A percentile compares a stretch with the other conserved stretches of the same genome.
Conservation (phyloP, 305 asterid genomes). For the Plantago coronopus region DNA sequence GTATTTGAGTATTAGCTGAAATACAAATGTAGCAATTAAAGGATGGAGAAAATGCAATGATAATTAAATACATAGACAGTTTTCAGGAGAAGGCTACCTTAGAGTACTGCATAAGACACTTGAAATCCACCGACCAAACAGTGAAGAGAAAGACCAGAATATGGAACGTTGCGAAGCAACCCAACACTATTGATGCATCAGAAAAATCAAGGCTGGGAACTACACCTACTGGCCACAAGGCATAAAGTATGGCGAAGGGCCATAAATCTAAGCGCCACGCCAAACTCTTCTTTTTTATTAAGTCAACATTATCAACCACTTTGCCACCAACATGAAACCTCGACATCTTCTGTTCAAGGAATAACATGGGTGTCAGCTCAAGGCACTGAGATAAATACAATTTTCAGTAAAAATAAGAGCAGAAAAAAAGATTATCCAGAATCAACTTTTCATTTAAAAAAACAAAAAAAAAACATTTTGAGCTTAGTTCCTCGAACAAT, state of each 20-base stretch:
- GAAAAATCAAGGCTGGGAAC: slow-evolving; percentile 77
- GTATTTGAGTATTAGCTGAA: too few species aligned
- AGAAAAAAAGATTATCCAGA: too few species aligned
- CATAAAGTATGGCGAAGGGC: slow-evolving; percentile 75
- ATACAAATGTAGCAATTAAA: neutral
- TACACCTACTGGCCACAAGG: slow-evolving; percentile 62
- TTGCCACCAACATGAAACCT: slow-evolving; percentile 84
- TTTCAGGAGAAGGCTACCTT: slow-evolving; percentile 43
- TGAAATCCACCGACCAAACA: slow-evolving; percentile 87
- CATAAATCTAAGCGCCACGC: slow-evolving; percentile 84
- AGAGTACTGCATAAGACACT: slow-evolving; percentile 70
- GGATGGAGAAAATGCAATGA: neutral
- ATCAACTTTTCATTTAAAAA: too few species aligned
- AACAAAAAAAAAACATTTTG: too few species aligned
- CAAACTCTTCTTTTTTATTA: slow-evolving; percentile 71
- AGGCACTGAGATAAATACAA: neutral
- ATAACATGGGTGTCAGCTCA: too few species aligned
- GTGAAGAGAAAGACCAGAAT: slow-evolving; percentile 79
- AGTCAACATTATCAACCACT: slow-evolving; percentile 89
- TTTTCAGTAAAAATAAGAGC: too few species aligned
- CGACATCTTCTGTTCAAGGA: slow-evolving; percentile 38
- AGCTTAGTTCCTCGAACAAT: too few species aligned
- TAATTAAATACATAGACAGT: slow-evolving; percentile 5
- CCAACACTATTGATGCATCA: slow-evolving; percentile 77
- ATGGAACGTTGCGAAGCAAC: slow-evolving; percentile 55